A percentile compares a stretch with the other conserved stretches of the same genome.
Evolutionary conservation across 257 asterid species (phyloP).

Genomic region (Fraxinus americana): DNA sequence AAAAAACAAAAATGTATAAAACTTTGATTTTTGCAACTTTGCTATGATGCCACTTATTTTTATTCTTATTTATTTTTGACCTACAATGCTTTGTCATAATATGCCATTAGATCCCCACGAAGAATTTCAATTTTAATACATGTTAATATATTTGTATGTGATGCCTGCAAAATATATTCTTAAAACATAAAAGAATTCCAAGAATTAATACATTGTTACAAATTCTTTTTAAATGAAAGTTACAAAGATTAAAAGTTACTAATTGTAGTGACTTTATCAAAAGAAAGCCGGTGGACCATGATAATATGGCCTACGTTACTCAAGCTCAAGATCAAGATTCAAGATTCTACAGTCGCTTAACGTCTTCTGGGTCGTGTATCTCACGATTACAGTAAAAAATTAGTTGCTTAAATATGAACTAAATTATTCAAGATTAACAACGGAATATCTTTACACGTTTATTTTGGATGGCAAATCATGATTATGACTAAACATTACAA

Average conservation of each 20-base stretch:
- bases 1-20: neutral
- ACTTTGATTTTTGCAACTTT: constrained; percentile 17
- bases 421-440: too few relatives aligned
- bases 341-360: too few relatives aligned
- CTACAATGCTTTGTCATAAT: neutral
- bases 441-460: too few relatives aligned
- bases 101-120: neutral
- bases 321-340: too few relatives aligned
- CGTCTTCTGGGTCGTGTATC: too few relatives aligned
- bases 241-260: constrained; percentile 71
- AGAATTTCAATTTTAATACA: neutral
- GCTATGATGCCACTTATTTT: constrained; percentile 18
- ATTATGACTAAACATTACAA: neutral
- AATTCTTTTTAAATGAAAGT: too few relatives aligned
- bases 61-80: neutral
- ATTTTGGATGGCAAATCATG: neutral
- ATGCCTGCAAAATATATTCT: neutral
- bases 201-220: too few relatives aligned
- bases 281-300: neutral
- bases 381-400: too few relatives aligned
- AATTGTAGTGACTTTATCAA: too few relatives aligned
- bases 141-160: neutral
- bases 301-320: too few relatives aligned
- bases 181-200: too few relatives aligned
- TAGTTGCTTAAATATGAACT: too few relatives aligned